A percentile compares a stretch with the other conserved stretches of the same genome.
phyloP scores from a whole-genome alignment of 768 basidiomycete species.

The Boletus sp. region DNA sequence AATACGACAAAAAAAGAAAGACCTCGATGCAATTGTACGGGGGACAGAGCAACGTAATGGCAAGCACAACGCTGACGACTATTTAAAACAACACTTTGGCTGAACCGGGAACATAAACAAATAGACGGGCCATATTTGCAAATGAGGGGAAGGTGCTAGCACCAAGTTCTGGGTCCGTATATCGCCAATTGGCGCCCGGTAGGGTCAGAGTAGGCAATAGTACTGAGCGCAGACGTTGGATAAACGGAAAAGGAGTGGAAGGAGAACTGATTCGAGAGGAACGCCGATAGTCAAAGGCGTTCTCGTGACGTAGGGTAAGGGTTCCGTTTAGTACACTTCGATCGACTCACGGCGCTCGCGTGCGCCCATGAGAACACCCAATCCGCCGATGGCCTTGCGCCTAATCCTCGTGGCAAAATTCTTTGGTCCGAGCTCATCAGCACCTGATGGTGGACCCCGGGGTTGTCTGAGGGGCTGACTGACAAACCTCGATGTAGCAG shows the following conservation, averaged over 20 bases:
- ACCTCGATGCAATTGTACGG: slow-evolving; percentile 14
- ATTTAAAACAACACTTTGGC: slow-evolving; percentile 29
- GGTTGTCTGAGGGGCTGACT: slow-evolving; percentile 84
- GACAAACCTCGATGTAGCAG: slow-evolving; percentile 44
- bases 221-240: slow-evolving; percentile 13
- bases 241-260: slow-evolving; percentile 20
- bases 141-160: slow-evolving; percentile 30
- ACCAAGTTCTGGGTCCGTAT: slow-evolving; percentile 24
- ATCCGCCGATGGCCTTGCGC: slow-evolving; percentile 79
- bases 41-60: slow-evolving; percentile 20
- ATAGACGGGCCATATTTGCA: slow-evolving; percentile 22
- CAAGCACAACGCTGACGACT: slow-evolving; percentile 27
- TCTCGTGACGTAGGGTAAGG: slow-evolving; percentile 4
- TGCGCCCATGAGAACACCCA: slow-evolving; percentile 77
- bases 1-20: slow-evolving; percentile 19
- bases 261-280: slow-evolving; percentile 14
- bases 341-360: slow-evolving; percentile 76
- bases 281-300: slow-evolving; percentile 7
- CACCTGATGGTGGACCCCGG: slow-evolving; percentile 81
- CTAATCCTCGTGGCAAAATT: slow-evolving; percentile 87
- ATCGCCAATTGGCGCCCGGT: slow-evolving; percentile 10
- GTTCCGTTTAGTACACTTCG: slow-evolving; percentile 56
- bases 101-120: slow-evolving; percentile 21
- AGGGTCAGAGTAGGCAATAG: slow-evolving; percentile 12
- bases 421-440: slow-evolving; percentile 83